These are phyloP conservation scores for Rhynchosporium agropyri DNA, from an alignment of 2,329 filamentous ascomycete species.

Conservation along the genomic window DNA sequence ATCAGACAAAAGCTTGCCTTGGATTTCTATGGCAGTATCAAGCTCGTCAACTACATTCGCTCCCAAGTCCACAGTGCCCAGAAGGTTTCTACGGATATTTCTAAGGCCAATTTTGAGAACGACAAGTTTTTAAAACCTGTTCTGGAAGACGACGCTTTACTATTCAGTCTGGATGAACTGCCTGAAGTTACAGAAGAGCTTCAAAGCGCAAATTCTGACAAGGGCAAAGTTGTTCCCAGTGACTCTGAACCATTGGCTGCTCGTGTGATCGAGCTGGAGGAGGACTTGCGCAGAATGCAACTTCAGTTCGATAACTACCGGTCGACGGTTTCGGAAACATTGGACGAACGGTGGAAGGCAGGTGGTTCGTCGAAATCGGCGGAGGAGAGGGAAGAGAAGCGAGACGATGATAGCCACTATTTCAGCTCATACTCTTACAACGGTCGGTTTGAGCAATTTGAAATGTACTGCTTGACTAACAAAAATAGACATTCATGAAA, in stretches of 20 bases:
- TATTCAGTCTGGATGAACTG: constrained; percentile 86
- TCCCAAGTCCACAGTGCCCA: constrained; percentile 51
- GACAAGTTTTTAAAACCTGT: constrained; percentile 83
- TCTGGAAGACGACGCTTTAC: constrained; percentile 83
- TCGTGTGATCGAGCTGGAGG: constrained; percentile 45
- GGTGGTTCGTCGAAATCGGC: constrained; percentile 51
- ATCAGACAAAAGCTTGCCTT: constrained; percentile 60
- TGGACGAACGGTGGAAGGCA: constrained; percentile 46
- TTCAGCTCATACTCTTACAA: constrained; percentile 68
- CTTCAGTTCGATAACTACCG: constrained; percentile 47
- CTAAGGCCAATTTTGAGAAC: constrained; percentile 66
- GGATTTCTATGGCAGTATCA: constrained; percentile 74
- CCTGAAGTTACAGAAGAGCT: constrained; percentile 47
- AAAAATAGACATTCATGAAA: constrained; percentile 81
- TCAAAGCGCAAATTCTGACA: constrained; percentile 40
- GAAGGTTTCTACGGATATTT: constrained; percentile 51
- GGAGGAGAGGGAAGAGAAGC: constrained; percentile 43
- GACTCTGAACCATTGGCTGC: constrained; percentile 37
- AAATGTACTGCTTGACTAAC: constrained; percentile 17
- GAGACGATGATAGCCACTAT: constrained; percentile 61
- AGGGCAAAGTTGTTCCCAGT: constrained; percentile 32
- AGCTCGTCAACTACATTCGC: constrained; percentile 70
- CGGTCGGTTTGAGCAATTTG: constrained; percentile 48
- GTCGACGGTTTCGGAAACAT: constrained; percentile 45
- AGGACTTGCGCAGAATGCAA: constrained; percentile 45